These are phyloP conservation scores for Podospora didyma DNA, from an alignment of 495 filamentous ascomycete species.

Conservation along the genomic window DNA sequence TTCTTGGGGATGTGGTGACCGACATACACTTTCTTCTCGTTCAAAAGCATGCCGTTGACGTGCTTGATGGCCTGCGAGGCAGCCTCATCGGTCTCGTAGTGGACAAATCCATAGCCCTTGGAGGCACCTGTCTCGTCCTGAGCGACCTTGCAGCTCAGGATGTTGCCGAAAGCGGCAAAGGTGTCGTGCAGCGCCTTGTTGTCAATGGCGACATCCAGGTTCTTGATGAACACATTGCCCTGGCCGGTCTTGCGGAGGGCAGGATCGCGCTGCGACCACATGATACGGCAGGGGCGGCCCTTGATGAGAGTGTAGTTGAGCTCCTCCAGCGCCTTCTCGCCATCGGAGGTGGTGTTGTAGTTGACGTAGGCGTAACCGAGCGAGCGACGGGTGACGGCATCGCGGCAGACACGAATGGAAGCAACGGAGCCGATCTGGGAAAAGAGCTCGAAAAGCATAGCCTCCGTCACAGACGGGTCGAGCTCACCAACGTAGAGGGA, in stretches of 20 bases:
- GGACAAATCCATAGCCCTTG: slow-evolving; percentile 98
- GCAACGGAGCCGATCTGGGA: slow-evolving; percentile 98
- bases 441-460: slow-evolving; percentile 99
- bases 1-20: slow-evolving; percentile 99
- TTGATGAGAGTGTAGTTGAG: slow-evolving; percentile 99
- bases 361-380: slow-evolving; percentile 99
- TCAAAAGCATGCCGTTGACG: slow-evolving; percentile 98
- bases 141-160: slow-evolving; percentile 98
- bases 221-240: slow-evolving; percentile 99
- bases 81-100: slow-evolving; percentile 99
- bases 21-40: slow-evolving; percentile 99
- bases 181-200: slow-evolving; percentile 99
- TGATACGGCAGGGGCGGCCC: slow-evolving; percentile 98
- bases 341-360: slow-evolving; percentile 96
- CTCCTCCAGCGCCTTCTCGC: slow-evolving; percentile 97
- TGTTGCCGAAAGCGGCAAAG: slow-evolving; percentile 98
- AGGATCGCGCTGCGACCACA: slow-evolving; percentile 99
- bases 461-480: slow-evolving; percentile 94
- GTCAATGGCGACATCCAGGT: slow-evolving; percentile 95
- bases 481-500: slow-evolving; percentile 99
- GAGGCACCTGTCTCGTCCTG: slow-evolving; percentile 94
- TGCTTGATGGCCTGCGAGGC: slow-evolving; percentile 97
- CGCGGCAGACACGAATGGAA: slow-evolving; percentile 99
- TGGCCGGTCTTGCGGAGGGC: slow-evolving; percentile 98
- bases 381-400: slow-evolving; percentile 96